Evolutionary conservation across 495 filamentous ascomycete species (phyloP).

Genomic region (Sporormia fimetaria): DNA sequence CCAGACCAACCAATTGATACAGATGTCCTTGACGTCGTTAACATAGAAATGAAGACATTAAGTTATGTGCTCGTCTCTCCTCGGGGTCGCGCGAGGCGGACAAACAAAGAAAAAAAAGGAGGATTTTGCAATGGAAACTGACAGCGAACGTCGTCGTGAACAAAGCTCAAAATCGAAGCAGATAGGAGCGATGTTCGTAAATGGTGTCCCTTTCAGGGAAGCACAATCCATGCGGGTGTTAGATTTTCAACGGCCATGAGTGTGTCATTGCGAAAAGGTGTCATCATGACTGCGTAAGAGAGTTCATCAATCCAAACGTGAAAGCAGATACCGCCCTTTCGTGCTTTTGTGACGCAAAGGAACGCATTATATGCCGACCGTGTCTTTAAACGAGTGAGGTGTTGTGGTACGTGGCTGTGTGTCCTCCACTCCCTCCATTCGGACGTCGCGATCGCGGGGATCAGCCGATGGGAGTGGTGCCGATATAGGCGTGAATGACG

Average conservation of each 20-base stretch:
- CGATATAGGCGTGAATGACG: constrained; percentile 23
- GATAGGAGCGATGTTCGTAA: neutral
- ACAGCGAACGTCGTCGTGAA: too few relatives aligned
- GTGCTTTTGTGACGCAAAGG: constrained; percentile 23
- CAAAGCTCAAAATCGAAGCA: too few relatives aligned
- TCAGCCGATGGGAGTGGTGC: constrained; percentile 20
- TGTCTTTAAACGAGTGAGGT: constrained; percentile 28
- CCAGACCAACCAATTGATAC: too few relatives aligned
- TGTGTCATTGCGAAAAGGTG: constrained; percentile 26
- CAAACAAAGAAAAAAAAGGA: too few relatives aligned
- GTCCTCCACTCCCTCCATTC: constrained; percentile 28
- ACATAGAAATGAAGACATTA: too few relatives aligned
- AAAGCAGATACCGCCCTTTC: constrained; percentile 27
- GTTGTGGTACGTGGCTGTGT: constrained; percentile 22
- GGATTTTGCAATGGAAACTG: too few relatives aligned
- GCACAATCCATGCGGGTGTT: constrained; percentile 3
- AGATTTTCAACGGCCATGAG: constrained; percentile 20
- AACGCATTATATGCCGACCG: constrained; percentile 28
- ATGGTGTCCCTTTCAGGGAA: neutral
- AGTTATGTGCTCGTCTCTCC: too few relatives aligned
- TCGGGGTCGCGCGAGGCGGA: too few relatives aligned
- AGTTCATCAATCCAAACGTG: constrained; percentile 23
- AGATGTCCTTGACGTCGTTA: too few relatives aligned
- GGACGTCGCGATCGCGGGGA: constrained; percentile 15
- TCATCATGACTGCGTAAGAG: constrained; percentile 28